Evolutionary conservation across 1,284 basidiomycete genomes (phyloP), one percentile per base, ranked within the genome.

Genomic region (Sanguinoderma infundibulare): DNA sequence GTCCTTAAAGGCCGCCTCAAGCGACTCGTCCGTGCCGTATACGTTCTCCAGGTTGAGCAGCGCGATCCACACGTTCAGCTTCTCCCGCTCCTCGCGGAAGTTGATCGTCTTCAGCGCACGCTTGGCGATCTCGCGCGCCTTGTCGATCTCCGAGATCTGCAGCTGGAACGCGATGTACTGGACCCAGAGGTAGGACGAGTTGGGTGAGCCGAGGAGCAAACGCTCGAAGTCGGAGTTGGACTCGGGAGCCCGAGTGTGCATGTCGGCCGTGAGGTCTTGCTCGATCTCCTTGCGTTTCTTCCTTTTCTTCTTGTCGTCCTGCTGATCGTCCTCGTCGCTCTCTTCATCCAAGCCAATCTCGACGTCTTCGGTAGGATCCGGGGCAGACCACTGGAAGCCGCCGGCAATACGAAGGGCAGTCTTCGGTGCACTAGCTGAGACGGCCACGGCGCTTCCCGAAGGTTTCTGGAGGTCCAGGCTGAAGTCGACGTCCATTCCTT

Each of bases 161-260:
- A 99, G 82, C 67, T 97, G 94, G 86, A 98, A 98, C 5, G 96
- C 97, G 95, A 99, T 98, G 77, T 97, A 99, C 75, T 98, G 97
- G 64, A 99, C 92, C 98, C 98, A 99, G 42, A 99, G 84, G 78
- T 91, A 98, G 0, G 98, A 99, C 14, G 95, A 98, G 75, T 98
- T 96, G 4, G 98, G 98, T 0, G 96, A 97, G n/a, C 94, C 93
- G 30, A 98, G 83, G 36, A 99, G 84, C 22, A 96, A 80, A 15
- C 98, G 90, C 77, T 99, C 98, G 71, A 98, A 99, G 73, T 99
- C 97, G 50, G 92, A 86, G 60, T 91, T 91, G 1, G 97, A 98
- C 73, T 96, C 91, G 1, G 97, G 96, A n/a, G 81, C 80, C 69
- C 87, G 90, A 40, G 83, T 87, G 58, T 95, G 92, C 80, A 96